Base-by-base conservation (phyloP, 148 eudicot genomes). In the Camellia granthamiana region DNA sequence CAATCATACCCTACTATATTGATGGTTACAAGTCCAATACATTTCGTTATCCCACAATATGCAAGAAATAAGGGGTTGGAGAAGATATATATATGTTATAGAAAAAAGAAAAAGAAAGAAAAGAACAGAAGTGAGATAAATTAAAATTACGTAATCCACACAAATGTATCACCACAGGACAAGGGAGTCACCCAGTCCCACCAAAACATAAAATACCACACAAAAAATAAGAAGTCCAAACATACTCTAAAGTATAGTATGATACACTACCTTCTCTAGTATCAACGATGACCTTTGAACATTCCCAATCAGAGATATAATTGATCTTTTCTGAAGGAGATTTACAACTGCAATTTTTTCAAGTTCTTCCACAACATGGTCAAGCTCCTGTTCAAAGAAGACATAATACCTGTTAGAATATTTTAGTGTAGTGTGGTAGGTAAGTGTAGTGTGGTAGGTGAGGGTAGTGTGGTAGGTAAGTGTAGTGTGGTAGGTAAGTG, bases 291-390 rank as follows among this genome's bases (percentile, higher is more conserved):
- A 93, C 88, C 90, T 90, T 77, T 96, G 93, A 68, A 93, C 97
- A 84, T 96, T 93, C 68, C 99, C 97, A 66, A 93, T 96, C 79
- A 96, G 97, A 69, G 99, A 93, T 75, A 96, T 92, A 60, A 93
- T 96, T 64, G 97, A 91, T 87, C 98, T 85, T 23, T 88, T 67
- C 86, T 93, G 95, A 63, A 91, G 91, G 62, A 96, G 89, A 77
- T 93, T 91, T 61, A 96, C 95, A 77, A 93, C 94, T 74, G 99
- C 97, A 76, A 96, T 89, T 80, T 92, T 92, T 84, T 96, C 88
- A 75, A 96, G 95, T 85, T 93, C 91, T 88, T 87, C 93, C 46
- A 92, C 95, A 69, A 93, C 87, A 84, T 91, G 92, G 72, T 96
- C 98, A 54, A 96, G 91, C 84, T 96, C 99, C 98, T 91, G 92